Base-by-base conservation (phyloP, 129 eudicot genomes). In the Arctium lappa region DNA sequence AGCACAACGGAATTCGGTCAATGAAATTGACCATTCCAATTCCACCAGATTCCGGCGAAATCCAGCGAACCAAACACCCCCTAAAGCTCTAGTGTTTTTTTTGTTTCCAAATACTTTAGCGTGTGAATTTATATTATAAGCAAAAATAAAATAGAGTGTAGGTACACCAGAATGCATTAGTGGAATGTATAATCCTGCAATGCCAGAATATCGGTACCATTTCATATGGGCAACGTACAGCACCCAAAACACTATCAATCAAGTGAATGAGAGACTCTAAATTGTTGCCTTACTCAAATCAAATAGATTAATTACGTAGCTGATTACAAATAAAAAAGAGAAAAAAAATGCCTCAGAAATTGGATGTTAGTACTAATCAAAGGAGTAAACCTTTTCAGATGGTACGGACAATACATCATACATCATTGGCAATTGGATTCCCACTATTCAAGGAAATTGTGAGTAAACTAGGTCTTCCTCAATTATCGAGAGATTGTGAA, bases 221-320 rank as follows among this genome's bases (percentile, higher is more conserved):
- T 84, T 72, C 7, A 84, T 84, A 71, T 84, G 0, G 87, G 83
- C 87, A 84, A 84, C 87, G 87, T 84, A 84, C 87, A 84, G 80
- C 83, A 84, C 83, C 72, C 83, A n/a, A 40, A 56, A 1, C 75
- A 78, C 87, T 39, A 84, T 44, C 63, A 5, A 82, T 11, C 42
- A 84, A 60, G 83, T 72, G 39, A 72, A 72, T 48, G 48, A 79
- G 87, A 77, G 87, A 84, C 87, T 84, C 87, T 78, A 84, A 84
- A 78, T 78, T 78, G 80, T 84, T 84, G 83, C 87, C 87, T 15
- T 29, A 3, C 8, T 29, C 15, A 30, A 11, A 3, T 30, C 9
- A 36, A 33, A 46, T 2, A 1, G 50, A 37, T 22, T 22, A 22
- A 22, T 22, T 22, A 22, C 27, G 1, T 0, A 5, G 10, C 3